A percentile compares a stretch with the other conserved stretches of the same genome.
phyloP scores from a whole-genome alignment of 2,329 filamentous ascomycete species.

The Fusarium temperatum region DNA sequence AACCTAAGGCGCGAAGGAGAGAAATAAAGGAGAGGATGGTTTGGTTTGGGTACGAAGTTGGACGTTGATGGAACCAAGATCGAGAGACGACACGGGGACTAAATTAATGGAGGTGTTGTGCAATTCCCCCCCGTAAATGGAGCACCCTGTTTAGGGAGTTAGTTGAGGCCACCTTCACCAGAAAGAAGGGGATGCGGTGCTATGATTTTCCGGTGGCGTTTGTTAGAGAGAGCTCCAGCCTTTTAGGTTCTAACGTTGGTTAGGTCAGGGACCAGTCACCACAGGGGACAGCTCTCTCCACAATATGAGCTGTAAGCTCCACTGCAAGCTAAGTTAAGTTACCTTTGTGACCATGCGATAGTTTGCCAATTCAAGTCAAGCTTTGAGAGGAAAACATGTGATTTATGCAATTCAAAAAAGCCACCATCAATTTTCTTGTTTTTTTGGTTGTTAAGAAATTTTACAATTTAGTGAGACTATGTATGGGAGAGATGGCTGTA shows the following conservation, averaged over 20 bases:
- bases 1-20: conserved; percentile 21
- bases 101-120: conserved; percentile 42
- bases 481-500: conserved; percentile 42
- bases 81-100: conserved; percentile 30
- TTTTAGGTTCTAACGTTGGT: not conserved
- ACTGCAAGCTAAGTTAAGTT: not conserved
- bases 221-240: conserved; percentile 5
- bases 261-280: not conserved
- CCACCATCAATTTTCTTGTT: not conserved
- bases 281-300: conserved; percentile 2
- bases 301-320: conserved; percentile 10
- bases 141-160: conserved; percentile 41
- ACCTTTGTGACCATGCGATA: conserved; percentile 5
- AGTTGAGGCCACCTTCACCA: conserved; percentile 56
- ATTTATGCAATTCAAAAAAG: not conserved
- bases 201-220: conserved; percentile 47
- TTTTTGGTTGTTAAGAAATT: conserved; percentile 14
- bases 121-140: conserved; percentile 36
- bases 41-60: conserved; percentile 8
- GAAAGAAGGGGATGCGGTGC: conserved; percentile 45
- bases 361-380: conserved; percentile 10
- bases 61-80: conserved; percentile 40
- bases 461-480: conserved; percentile 49
- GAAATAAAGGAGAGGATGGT: conserved; percentile 32
- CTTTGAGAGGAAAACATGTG: not conserved